These are phyloP conservation scores for Debaryomyces maramus DNA, from an alignment of 805 yeast genomes.

Conservation along the genomic window DNA sequence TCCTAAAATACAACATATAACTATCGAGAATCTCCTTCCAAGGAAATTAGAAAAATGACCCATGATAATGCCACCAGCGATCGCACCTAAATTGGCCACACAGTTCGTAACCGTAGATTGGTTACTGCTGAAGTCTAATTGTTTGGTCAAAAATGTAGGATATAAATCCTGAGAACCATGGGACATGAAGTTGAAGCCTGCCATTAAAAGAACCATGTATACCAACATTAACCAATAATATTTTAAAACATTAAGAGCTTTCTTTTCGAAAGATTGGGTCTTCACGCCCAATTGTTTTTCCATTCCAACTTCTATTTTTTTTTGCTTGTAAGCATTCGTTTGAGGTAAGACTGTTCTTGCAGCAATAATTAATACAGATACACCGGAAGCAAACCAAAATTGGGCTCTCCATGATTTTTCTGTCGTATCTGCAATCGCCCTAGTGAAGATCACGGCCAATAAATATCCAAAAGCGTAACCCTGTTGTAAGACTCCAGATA, in stretches of 20 bases:
- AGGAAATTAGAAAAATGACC: constrained; percentile 38
- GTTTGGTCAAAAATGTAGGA: constrained; percentile 39
- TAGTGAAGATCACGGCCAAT: constrained; percentile 61
- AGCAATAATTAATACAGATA: constrained; percentile 34
- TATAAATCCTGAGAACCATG: constrained; percentile 46
- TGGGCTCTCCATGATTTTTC: constrained; percentile 61
- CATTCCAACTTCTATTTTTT: constrained; percentile 19
- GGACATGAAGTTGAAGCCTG: constrained; percentile 42
- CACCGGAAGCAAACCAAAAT: constrained; percentile 70
- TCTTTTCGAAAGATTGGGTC: constrained; percentile 22
- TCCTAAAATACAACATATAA: constrained; percentile 32
- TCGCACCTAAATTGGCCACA: constrained; percentile 44
- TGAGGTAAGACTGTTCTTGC: constrained; percentile 37
- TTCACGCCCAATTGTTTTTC: constrained; percentile 8
- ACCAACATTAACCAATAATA: constrained; percentile 61
- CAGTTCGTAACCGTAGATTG: constrained; percentile 39
- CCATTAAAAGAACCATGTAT: constrained; percentile 53
- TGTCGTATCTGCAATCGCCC: constrained; percentile 57
- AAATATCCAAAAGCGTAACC: constrained; percentile 76
- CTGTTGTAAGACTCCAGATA: constrained; percentile 73
- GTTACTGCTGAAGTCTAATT: constrained; percentile 31
- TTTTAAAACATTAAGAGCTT: constrained; percentile 25
- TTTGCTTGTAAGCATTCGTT: constrained; percentile 52
- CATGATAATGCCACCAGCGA: constrained; percentile 46
- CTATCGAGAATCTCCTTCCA: constrained; percentile 38